These are phyloP conservation scores for Basipetospora chlamydospora DNA, from an alignment of 2,329 filamentous ascomycete species.

Conservation along the genomic window DNA sequence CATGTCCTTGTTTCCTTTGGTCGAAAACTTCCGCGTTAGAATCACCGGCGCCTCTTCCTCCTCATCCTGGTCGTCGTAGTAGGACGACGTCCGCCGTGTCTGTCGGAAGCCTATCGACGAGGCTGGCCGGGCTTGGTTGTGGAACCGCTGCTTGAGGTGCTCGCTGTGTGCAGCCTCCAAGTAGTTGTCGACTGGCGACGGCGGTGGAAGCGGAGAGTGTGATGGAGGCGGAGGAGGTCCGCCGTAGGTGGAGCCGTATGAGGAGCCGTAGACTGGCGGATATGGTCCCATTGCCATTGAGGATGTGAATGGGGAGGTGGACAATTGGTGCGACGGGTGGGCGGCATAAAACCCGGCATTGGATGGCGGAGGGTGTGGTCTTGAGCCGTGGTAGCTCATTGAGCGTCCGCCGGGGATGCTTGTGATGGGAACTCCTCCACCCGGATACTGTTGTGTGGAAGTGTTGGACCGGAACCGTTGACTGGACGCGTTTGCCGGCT, in stretches of 20 bases:
- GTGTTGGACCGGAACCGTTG: slow-evolving; percentile 7
- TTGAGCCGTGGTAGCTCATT: slow-evolving; percentile 4
- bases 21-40: slow-evolving; percentile 4
- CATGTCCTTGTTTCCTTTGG: slow-evolving; percentile 2
- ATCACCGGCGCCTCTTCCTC: neutral
- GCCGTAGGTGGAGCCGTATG: slow-evolving; percentile 5
- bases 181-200: slow-evolving; percentile 4
- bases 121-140: slow-evolving; percentile 1
- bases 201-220: neutral
- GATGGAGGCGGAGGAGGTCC: neutral
- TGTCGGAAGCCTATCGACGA: slow-evolving; percentile 2
- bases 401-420: neutral
- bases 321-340: no score
- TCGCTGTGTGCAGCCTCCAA: slow-evolving; percentile 1
- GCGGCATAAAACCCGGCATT: slow-evolving; percentile 2
- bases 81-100: slow-evolving; percentile 1
- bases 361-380: slow-evolving; percentile 1
- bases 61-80: slow-evolving; percentile 3
- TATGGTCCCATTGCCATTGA: no score
- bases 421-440: slow-evolving; percentile 3
- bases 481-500: neutral
- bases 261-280: neutral
- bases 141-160: slow-evolving; percentile 4
- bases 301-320: slow-evolving; percentile 2
- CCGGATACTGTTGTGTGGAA: slow-evolving; percentile 1